A percentile compares a stretch with the other conserved stretches of the same genome.
Evolutionary conservation across 2,329 filamentous ascomycete species (phyloP).

Genomic region (Penicillium sumatraense): DNA sequence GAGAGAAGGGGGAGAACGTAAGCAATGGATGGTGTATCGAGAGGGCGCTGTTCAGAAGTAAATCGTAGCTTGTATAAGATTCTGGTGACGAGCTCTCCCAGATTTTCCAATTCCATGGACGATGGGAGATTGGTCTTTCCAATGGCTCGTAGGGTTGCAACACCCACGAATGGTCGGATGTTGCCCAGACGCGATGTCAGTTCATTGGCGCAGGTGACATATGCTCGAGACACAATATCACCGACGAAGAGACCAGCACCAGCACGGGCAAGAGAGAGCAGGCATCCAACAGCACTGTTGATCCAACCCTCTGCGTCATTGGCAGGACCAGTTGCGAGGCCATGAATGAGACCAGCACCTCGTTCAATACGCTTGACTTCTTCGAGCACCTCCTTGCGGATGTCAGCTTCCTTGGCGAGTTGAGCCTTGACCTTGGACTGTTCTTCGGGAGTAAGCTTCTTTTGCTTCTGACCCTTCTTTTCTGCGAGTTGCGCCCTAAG

Average conservation of each 20-base stretch:
- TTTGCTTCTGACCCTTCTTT: constrained; percentile 83
- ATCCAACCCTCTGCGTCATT: constrained; percentile 90
- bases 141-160: constrained; percentile 81
- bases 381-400: constrained; percentile 72
- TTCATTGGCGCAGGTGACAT: constrained; percentile 77
- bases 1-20: constrained; percentile 86
- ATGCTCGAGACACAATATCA: constrained; percentile 75
- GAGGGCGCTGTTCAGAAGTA: constrained; percentile 88
- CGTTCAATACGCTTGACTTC: constrained; percentile 75
- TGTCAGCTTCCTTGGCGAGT: constrained; percentile 80
- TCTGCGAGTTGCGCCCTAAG: constrained; percentile 83
- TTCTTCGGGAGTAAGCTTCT: constrained; percentile 89
- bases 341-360: constrained; percentile 83
- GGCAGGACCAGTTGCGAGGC: constrained; percentile 83
- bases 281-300: constrained; percentile 73
- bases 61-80: constrained; percentile 90
- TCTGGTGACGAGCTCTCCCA: constrained; percentile 80
- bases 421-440: constrained; percentile 89
- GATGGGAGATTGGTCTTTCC: constrained; percentile 73
- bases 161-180: constrained; percentile 80
- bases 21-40: constrained; percentile 84
- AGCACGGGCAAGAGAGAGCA: constrained; percentile 72
- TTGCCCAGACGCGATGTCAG: constrained; percentile 74
- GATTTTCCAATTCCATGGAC: constrained; percentile 75
- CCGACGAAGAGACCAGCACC: constrained; percentile 83